Evolutionary conservation across 2,329 filamentous ascomycete species (phyloP).

Genomic region (Endocalyx cinctus): DNA sequence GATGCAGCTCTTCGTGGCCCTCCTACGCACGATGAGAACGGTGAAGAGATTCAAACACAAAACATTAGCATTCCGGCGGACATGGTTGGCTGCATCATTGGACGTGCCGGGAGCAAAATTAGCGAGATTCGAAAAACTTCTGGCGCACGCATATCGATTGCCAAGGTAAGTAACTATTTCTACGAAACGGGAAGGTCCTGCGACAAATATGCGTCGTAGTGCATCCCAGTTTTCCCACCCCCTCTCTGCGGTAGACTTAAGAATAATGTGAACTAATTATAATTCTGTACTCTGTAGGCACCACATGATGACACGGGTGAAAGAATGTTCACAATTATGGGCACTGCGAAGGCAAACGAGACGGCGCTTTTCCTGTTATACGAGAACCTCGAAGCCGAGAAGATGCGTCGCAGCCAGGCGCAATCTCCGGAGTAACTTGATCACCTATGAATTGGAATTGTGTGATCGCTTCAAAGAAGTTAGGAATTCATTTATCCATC

Average conservation of each 20-base stretch:
- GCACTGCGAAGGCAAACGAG: conserved; percentile 88
- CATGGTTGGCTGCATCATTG: conserved; percentile 99
- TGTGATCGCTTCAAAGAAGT: conserved; percentile 19
- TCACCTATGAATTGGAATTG: conserved; percentile 11
- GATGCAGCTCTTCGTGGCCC: conserved; percentile 77
- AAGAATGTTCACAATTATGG: conserved; percentile 99
- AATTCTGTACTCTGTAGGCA: conserved; percentile 45
- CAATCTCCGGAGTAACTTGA: conserved; percentile 45
- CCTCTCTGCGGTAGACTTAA: too few relatives aligned
- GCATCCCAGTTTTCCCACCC: too few relatives aligned
- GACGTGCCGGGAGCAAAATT: conserved; percentile 91
- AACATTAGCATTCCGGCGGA: conserved; percentile 99
- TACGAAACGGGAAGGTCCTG: too few relatives aligned
- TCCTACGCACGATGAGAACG: conserved; percentile 89
- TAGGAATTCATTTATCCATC: conserved; percentile 27
- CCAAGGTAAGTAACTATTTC: conserved; percentile 60
- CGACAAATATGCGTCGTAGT: too few relatives aligned
- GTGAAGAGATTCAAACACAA: conserved; percentile 95
- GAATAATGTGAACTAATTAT: too few relatives aligned
- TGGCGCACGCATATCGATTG: conserved; percentile 94
- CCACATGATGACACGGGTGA: conserved; percentile 97
- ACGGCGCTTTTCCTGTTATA: conserved; percentile 94
- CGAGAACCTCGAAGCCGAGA: conserved; percentile 98
- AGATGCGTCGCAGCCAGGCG: conserved; percentile 91
- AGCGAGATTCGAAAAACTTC: conserved; percentile 98